Evolutionary conservation across 495 filamentous ascomycete species (phyloP).

Genomic region (Paragyromitra xinjiangensis): DNA sequence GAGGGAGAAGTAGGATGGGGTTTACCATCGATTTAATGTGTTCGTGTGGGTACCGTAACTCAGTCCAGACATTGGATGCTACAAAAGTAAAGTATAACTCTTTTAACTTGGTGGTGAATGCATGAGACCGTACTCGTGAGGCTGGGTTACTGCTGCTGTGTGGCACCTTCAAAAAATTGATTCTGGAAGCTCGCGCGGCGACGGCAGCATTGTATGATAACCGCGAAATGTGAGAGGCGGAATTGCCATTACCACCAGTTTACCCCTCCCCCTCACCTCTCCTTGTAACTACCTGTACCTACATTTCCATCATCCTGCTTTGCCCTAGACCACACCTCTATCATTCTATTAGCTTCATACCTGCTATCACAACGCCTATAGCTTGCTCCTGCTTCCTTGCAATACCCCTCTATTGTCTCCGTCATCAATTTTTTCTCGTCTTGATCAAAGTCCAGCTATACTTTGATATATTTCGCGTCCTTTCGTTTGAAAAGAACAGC

Average conservation of each 20-base stretch:
- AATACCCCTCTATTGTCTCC: slow-evolving; percentile 25
- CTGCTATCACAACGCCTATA: background rate
- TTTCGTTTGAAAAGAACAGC: background rate
- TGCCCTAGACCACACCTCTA: slow-evolving; percentile 19
- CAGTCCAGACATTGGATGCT: background rate
- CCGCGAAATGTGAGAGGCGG: slow-evolving; percentile 20
- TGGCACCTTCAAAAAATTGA: background rate
- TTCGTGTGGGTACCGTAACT: background rate
- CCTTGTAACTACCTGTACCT: slow-evolving; percentile 46
- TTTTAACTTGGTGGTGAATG: background rate
- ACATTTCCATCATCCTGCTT: slow-evolving; percentile 46
- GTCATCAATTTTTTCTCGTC: slow-evolving; percentile 4
- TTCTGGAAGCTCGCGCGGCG: background rate
- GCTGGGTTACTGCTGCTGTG: background rate
- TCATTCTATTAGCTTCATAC: slow-evolving; percentile 10
- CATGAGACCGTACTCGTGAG: background rate
- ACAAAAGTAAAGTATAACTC: background rate
- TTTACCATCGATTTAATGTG: background rate
- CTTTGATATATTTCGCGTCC: slow-evolving; percentile 8
- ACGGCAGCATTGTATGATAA: slow-evolving; percentile 6
- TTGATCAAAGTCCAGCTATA: slow-evolving; percentile 13
- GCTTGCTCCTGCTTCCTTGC: slow-evolving; percentile 9
- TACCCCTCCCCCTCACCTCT: slow-evolving; percentile 54
- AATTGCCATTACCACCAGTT: slow-evolving; percentile 29
- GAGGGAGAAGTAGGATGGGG: background rate